These are phyloP conservation scores for Penicillium vulpinum DNA, from an alignment of 2,329 filamentous ascomycete species.

Conservation along the genomic window DNA sequence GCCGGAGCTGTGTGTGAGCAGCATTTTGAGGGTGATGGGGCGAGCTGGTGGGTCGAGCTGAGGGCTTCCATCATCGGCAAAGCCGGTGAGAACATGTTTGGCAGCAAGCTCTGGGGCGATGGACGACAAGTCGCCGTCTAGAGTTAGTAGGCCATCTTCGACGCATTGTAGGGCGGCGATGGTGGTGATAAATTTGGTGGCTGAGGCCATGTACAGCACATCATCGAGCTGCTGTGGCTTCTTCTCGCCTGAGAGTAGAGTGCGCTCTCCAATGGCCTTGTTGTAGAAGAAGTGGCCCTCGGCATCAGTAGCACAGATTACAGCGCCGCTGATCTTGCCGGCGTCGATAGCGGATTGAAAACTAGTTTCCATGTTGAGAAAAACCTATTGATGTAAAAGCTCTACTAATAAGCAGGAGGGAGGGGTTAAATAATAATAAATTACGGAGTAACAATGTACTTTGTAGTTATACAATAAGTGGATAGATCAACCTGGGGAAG, in stretches of 20 bases:
- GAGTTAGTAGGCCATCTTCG: conserved; percentile 51
- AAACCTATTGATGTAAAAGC: background rate
- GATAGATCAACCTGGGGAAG: too few species aligned
- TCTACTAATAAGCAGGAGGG: background rate
- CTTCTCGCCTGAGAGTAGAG: conserved; percentile 44
- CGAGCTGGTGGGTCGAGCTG: conserved; percentile 35
- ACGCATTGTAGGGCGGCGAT: conserved; percentile 58
- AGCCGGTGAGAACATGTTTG: conserved; percentile 52
- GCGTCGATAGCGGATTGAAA: conserved; percentile 46
- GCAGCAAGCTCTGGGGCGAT: conserved; percentile 52
- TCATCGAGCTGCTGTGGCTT: conserved; percentile 34
- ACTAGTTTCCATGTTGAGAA: conserved; percentile 36
- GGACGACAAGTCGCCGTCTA: conserved; percentile 49
- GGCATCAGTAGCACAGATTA: conserved; percentile 45
- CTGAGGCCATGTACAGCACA: conserved; percentile 25
- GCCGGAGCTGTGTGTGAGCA: conserved; percentile 56
- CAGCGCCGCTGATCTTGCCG: conserved; percentile 47
- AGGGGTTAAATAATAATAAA: background rate
- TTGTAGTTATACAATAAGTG: too few species aligned
- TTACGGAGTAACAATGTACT: too few species aligned
- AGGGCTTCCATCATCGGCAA: conserved; percentile 45
- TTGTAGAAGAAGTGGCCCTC: conserved; percentile 44
- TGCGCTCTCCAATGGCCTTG: conserved; percentile 43
- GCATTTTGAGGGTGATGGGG: conserved; percentile 52
- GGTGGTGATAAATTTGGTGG: conserved; percentile 51